Percentiles rank a stretch among this genome's conserved stretches.
phyloP scores from a whole-genome alignment of 2,329 filamentous ascomycete species.

The Parasarocladium wereldwijsianum region DNA sequence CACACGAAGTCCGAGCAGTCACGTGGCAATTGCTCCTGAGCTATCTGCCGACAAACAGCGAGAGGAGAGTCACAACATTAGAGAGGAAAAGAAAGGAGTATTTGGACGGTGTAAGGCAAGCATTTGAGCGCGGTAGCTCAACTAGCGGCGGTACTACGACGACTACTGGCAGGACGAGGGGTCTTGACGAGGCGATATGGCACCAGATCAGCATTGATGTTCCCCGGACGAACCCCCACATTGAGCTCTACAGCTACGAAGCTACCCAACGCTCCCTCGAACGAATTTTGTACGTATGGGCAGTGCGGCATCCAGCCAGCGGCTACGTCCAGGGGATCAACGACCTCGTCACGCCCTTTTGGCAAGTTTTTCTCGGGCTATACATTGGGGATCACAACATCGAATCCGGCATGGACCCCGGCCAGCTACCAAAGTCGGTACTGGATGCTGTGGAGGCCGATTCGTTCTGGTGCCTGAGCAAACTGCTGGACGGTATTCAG shows the following conservation, averaged over 20 bases:
- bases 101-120: constrained; percentile 72
- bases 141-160: constrained; percentile 11
- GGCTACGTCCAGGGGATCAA: constrained; percentile 99
- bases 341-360: constrained; percentile 93
- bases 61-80: constrained; percentile 74
- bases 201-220: constrained; percentile 99
- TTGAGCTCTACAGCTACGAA: constrained; percentile 89
- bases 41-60: constrained; percentile 93
- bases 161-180: constrained; percentile 36
- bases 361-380: constrained; percentile 88
- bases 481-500: constrained; percentile 95
- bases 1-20: constrained; percentile 91
- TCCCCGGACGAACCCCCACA: constrained; percentile 87
- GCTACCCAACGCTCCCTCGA: constrained; percentile 90
- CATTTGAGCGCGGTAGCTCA: constrained; percentile 49
- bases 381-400: constrained; percentile 94
- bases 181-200: constrained; percentile 94
- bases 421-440: constrained; percentile 78
- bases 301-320: constrained; percentile 89
- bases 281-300: constrained; percentile 93
- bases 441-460: constrained; percentile 95
- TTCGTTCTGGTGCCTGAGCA: constrained; percentile 96
- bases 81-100: constrained; percentile 96
- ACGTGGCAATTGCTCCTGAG: constrained; percentile 96
- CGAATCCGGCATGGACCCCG: constrained; percentile 90